These are phyloP conservation scores for Straminergon stramineum DNA, from an alignment of 225 moss, liverwort and hornwort genomes.

Conservation along the genomic window DNA sequence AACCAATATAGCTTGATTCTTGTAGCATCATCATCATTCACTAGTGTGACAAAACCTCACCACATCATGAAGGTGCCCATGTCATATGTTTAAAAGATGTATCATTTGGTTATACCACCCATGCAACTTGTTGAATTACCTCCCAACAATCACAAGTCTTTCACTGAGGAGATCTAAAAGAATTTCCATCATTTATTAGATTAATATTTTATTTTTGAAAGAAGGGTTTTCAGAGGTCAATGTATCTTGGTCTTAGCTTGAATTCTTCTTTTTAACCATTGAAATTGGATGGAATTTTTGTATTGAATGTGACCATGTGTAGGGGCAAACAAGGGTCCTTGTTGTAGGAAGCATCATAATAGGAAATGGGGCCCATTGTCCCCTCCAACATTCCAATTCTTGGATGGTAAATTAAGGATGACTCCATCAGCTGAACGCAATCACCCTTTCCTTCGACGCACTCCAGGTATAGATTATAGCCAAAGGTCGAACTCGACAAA, in stretches of 20 bases:
- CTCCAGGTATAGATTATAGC: conserved; percentile 5
- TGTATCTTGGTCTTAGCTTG: too few species aligned
- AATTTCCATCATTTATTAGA: not conserved
- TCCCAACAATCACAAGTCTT: not conserved
- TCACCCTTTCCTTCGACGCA: conserved; percentile 5
- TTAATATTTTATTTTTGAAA: not conserved
- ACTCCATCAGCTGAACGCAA: not conserved
- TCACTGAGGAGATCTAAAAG: not conserved
- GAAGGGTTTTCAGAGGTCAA: not conserved
- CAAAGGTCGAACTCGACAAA: conserved; percentile 8
- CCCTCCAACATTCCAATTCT: not conserved
- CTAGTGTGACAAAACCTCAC: not conserved
- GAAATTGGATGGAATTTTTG: not conserved
- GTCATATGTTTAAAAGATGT: too few species aligned
- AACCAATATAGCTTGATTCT: not conserved
- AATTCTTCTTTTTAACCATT: not conserved
- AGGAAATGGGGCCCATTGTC: conserved; percentile 14
- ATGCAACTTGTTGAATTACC: not conserved
- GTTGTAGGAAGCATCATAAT: not conserved
- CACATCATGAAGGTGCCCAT: not conserved
- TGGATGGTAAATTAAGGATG: not conserved
- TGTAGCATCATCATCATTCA: not conserved
- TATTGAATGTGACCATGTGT: not conserved
- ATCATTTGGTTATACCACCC: not conserved
- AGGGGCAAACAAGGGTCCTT: not conserved